Conservation (phyloP, 2,329 filamentous ascomycete genomes). For the Xylariaceae sp. region DNA sequence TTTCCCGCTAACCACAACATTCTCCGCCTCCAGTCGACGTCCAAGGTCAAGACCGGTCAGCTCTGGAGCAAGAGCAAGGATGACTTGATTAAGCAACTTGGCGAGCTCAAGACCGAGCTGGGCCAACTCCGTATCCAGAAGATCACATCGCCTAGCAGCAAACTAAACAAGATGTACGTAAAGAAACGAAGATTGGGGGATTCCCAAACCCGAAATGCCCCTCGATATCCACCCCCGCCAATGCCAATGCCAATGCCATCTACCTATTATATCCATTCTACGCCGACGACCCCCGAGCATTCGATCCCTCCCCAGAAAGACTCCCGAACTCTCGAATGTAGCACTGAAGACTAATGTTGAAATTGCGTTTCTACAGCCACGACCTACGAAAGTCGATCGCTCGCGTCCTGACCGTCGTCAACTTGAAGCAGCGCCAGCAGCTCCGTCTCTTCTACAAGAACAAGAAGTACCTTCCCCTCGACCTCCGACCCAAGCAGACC, state of each 20-base stretch:
- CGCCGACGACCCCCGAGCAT: neutral
- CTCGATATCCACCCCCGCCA: slow-evolving; percentile 16
- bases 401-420: slow-evolving; percentile 98
- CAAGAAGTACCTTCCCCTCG: slow-evolving; percentile 99
- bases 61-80: slow-evolving; percentile 99
- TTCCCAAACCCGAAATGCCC: slow-evolving; percentile 3
- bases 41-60: slow-evolving; percentile 87
- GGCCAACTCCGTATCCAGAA: slow-evolving; percentile 97
- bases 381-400: slow-evolving; percentile 99
- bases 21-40: slow-evolving; percentile 42
- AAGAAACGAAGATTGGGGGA: neutral
- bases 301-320: neutral
- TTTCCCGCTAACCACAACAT: slow-evolving; percentile 19
- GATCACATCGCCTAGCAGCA: slow-evolving; percentile 89
- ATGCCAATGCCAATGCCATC: neutral
- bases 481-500: slow-evolving; percentile 97
- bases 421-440: slow-evolving; percentile 97
- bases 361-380: slow-evolving; percentile 56
- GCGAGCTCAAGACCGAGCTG: slow-evolving; percentile 93
- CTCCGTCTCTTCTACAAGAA: slow-evolving; percentile 99
- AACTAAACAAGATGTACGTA: slow-evolving; percentile 94
- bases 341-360: slow-evolving; percentile 9
- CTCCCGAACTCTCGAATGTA: neutral
- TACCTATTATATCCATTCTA: neutral
- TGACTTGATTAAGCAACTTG: slow-evolving; percentile 91